Conservation (phyloP, 371 early-diverging fungal genomes). For the Mucor sp. region DNA sequence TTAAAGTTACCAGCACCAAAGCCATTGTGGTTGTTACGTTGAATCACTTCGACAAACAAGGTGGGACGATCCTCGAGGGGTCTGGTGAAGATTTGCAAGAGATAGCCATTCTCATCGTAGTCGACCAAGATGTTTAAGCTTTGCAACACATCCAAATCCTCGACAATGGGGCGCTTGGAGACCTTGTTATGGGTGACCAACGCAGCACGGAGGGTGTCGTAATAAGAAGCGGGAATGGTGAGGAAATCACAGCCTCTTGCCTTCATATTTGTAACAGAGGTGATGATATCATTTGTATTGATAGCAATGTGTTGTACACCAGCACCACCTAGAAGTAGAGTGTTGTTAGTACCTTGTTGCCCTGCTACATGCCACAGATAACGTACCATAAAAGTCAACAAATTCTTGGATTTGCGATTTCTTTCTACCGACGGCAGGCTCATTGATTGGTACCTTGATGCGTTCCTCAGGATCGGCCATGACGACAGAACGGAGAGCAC, state of each 20-base stretch:
- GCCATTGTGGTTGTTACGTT: constrained; percentile 92
- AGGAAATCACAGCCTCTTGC: constrained; percentile 93
- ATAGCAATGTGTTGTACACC: constrained; percentile 98
- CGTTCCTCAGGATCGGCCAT: constrained; percentile 92
- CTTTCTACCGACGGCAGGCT: constrained; percentile 93
- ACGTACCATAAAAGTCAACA: constrained; percentile 85
- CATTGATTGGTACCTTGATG: constrained; percentile 98
- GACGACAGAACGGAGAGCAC: constrained; percentile 92
- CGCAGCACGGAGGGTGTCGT: constrained; percentile 78
- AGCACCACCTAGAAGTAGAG: constrained; percentile 46
- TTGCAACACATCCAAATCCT: constrained; percentile 82
- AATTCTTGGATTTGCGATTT: constrained; percentile 98
- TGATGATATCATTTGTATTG: constrained; percentile 85
- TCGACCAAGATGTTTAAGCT: constrained; percentile 91
- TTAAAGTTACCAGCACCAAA: constrained; percentile 99
- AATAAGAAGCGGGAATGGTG: constrained; percentile 86
- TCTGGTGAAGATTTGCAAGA: constrained; percentile 93
- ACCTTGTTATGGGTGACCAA: constrained; percentile 61
- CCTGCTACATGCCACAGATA: too few relatives aligned
- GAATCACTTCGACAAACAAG: constrained; percentile 95
- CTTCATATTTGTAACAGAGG: constrained; percentile 77
- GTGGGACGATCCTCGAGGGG: constrained; percentile 97
- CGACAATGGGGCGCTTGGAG: constrained; percentile 71
- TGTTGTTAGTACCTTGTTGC: neutral
- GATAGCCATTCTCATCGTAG: constrained; percentile 95